phyloP scores from a whole-genome alignment of 2,329 filamentous ascomycete genomes.

The Zasmidium cellare region DNA sequence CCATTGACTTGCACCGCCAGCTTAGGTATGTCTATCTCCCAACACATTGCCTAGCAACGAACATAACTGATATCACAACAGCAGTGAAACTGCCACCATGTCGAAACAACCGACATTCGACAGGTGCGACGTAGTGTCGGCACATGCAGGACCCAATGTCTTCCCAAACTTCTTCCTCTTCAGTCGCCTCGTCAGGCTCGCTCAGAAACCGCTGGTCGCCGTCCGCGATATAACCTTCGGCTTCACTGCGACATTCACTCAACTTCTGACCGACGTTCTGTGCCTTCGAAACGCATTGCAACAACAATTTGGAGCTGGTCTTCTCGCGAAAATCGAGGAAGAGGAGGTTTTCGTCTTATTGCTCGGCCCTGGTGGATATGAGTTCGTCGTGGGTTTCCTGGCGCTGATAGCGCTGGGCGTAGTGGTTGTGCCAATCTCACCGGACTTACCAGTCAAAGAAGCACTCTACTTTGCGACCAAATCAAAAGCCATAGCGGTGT shows the following conservation, averaged over 20 bases:
- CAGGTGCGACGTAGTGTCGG: slow-evolving; percentile 24
- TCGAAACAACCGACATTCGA: slow-evolving; percentile 9
- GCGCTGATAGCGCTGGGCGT: slow-evolving; percentile 49
- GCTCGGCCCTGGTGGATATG: slow-evolving; percentile 48
- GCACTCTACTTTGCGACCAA: slow-evolving; percentile 46
- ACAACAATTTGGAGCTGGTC: slow-evolving; percentile 30
- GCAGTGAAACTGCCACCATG: too few species aligned
- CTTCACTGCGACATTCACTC: slow-evolving; percentile 41
- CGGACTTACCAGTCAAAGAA: slow-evolving; percentile 44
- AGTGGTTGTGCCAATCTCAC: slow-evolving; percentile 48
- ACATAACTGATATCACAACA: too few species aligned
- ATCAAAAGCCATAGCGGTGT: slow-evolving; percentile 39
- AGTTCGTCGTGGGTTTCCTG: slow-evolving; percentile 49
- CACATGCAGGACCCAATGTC: slow-evolving; percentile 21
- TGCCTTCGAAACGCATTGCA: slow-evolving; percentile 41
- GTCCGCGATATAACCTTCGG: slow-evolving; percentile 42
- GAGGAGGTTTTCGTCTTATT: slow-evolving; percentile 48
- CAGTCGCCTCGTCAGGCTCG: slow-evolving; percentile 43
- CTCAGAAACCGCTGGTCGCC: slow-evolving; percentile 37
- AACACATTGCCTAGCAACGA: too few species aligned
- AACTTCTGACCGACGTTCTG: slow-evolving; percentile 48
- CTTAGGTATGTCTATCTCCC: too few species aligned
- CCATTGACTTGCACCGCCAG: too few species aligned
- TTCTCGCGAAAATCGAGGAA: slow-evolving; percentile 30
- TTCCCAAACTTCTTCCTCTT: slow-evolving; percentile 40